Percentiles rank a stretch among this genome's conserved stretches.
Evolutionary conservation across 2,329 filamentous ascomycete genomes (phyloP).

Genomic region (Epichloe festucae): DNA sequence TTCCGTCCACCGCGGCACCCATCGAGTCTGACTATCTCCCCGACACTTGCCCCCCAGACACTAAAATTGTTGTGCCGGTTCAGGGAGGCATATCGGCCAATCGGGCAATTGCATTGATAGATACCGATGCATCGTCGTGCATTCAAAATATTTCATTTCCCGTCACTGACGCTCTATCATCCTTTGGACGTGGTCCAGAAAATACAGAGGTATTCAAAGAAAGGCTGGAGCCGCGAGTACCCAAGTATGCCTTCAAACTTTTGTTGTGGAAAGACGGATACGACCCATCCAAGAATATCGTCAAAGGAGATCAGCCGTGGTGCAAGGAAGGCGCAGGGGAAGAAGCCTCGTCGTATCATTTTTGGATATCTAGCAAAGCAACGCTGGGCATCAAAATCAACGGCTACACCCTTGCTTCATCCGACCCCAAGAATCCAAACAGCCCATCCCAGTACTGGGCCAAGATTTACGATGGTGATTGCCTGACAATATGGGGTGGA

Average conservation of each 20-base stretch:
- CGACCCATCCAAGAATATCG: slow-evolving; percentile 40
- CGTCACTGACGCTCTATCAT: slow-evolving; percentile 53
- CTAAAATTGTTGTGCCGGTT: slow-evolving; percentile 23
- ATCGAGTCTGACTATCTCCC: slow-evolving; percentile 16
- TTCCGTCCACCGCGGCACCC: slow-evolving; percentile 19
- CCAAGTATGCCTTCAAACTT: slow-evolving; percentile 70
- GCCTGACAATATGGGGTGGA: slow-evolving; percentile 56
- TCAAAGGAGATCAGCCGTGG: slow-evolving; percentile 41
- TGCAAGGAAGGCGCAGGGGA: slow-evolving; percentile 15
- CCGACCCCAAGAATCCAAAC: slow-evolving; percentile 39
- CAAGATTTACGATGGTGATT: slow-evolving; percentile 63
- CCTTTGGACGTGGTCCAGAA: slow-evolving; percentile 60
- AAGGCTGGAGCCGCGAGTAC: slow-evolving; percentile 54
- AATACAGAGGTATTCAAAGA: slow-evolving; percentile 58
- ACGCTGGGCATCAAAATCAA: slow-evolving; percentile 68
- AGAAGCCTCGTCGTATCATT: slow-evolving; percentile 45
- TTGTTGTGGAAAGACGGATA: slow-evolving; percentile 60
- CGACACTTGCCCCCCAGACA: slow-evolving; percentile 25
- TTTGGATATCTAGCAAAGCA: slow-evolving; percentile 70
- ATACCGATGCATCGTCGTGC: slow-evolving; percentile 52
- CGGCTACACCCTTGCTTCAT: slow-evolving; percentile 46
- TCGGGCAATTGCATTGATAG: slow-evolving; percentile 49
- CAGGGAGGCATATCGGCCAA: slow-evolving; percentile 21
- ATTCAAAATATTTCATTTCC: slow-evolving; percentile 49
- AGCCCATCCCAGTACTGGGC: slow-evolving; percentile 49